Conservation (phyloP, 805 yeast genomes). For the Saturnispora dispora region DNA sequence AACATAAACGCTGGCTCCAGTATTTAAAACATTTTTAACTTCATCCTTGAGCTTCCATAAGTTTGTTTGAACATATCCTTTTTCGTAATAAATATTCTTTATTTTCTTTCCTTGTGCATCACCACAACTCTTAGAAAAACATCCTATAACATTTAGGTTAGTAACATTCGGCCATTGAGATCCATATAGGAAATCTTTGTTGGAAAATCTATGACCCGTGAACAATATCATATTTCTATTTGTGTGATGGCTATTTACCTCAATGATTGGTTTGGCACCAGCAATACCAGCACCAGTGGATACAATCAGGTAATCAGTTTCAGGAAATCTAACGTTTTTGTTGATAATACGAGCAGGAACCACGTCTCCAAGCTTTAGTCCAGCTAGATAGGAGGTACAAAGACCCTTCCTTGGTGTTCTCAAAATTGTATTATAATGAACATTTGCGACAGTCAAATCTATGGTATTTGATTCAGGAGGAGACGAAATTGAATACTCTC, state of each 20-base stretch:
- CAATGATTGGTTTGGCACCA: conserved; percentile 71
- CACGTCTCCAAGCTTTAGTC: conserved; percentile 37
- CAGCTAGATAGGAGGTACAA: conserved; percentile 68
- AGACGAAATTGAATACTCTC: conserved; percentile 82
- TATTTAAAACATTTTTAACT: conserved; percentile 44
- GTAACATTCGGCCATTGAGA: conserved; percentile 39
- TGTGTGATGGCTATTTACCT: conserved; percentile 21
- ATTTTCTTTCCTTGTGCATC: conserved; percentile 24
- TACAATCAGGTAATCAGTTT: conserved; percentile 44
- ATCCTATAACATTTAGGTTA: conserved; percentile 28
- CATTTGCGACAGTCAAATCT: conserved; percentile 75
- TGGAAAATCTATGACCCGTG: conserved; percentile 61
- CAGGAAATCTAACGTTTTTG: conserved; percentile 33
- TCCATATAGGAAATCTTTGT: conserved; percentile 61
- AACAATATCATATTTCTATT: conserved; percentile 41
- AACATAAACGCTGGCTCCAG: conserved; percentile 59
- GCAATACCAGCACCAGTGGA: conserved; percentile 98
- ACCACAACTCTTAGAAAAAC: conserved; percentile 42
- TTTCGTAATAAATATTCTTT: conserved; percentile 16
- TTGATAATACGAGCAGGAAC: conserved; percentile 44
- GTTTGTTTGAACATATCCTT: conserved; percentile 71
- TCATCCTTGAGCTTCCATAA: conserved; percentile 42
- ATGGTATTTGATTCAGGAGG: conserved; percentile 24
- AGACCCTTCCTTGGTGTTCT: conserved; percentile 70
- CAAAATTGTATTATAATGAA: conserved; percentile 76